Evolutionary conservation across 768 basidiomycete genomes (phyloP).

Genomic region (Kwoniella newhampshirensis): DNA sequence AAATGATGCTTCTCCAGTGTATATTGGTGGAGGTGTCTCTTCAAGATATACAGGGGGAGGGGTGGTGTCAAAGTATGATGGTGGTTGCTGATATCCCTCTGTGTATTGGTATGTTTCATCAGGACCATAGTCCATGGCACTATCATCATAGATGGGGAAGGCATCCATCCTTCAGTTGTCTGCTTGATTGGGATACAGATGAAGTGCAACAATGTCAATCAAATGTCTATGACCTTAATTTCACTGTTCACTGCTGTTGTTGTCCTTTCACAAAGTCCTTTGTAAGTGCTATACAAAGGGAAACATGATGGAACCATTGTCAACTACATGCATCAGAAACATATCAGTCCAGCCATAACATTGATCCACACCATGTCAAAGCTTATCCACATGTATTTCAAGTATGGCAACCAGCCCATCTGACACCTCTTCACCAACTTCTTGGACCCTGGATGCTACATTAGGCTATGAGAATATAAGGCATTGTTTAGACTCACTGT

Average conservation of each 20-base stretch:
- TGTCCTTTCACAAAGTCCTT: too few relatives aligned
- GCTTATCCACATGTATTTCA: constrained; percentile 7
- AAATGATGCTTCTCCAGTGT: background rate
- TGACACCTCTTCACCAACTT: constrained; percentile 11
- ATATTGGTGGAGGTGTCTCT: too few relatives aligned
- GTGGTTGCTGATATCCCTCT: too few relatives aligned
- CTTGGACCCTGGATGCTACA: constrained; percentile 5
- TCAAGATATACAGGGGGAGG: background rate
- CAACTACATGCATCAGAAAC: too few relatives aligned
- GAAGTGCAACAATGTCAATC: too few relatives aligned
- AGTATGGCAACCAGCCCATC: constrained; percentile 21
- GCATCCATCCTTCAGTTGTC: constrained; percentile 4
- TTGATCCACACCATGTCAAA: too few relatives aligned
- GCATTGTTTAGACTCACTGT: constrained; percentile 4
- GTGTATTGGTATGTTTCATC: background rate
- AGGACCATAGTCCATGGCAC: background rate
- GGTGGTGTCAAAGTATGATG: background rate
- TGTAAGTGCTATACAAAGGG: too few relatives aligned
- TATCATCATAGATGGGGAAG: constrained; percentile 16
- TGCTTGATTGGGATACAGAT: too few relatives aligned
- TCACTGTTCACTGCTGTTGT: too few relatives aligned
- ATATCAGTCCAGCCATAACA: too few relatives aligned
- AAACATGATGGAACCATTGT: too few relatives aligned
- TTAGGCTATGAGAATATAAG: background rate
- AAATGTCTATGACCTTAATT: too few relatives aligned